Evolutionary conservation across 1,284 basidiomycete genomes (phyloP).

Genomic region (Hemileia vastatrix): DNA sequence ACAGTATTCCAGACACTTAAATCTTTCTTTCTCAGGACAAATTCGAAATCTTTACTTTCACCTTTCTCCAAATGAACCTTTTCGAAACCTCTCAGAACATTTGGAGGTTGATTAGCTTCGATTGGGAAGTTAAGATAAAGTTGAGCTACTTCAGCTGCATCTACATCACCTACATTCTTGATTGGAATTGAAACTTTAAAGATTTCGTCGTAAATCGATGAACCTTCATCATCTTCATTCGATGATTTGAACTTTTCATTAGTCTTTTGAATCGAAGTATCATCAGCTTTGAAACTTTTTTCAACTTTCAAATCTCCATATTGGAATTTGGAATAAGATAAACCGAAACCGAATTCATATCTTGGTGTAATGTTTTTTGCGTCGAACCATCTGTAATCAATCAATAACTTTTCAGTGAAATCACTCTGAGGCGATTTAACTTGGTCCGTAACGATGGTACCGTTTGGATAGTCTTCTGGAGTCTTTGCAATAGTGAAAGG

Average conservation of each 20-base stretch:
- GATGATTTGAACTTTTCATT: slow-evolving; percentile 46
- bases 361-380: slow-evolving; percentile 54
- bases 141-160: slow-evolving; percentile 48
- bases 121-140: slow-evolving; percentile 30
- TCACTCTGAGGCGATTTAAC: slow-evolving; percentile 49
- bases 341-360: slow-evolving; percentile 69
- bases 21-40: slow-evolving; percentile 28
- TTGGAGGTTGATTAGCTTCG: slow-evolving; percentile 20
- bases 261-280: slow-evolving; percentile 44
- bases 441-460: slow-evolving; percentile 41
- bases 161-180: slow-evolving; percentile 46
- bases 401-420: slow-evolving; percentile 59
- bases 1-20: slow-evolving; percentile 25
- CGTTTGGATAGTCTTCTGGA: slow-evolving; percentile 54
- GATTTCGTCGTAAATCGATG: slow-evolving; percentile 27
- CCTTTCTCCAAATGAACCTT: slow-evolving; percentile 26
- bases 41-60: slow-evolving; percentile 26
- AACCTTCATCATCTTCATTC: no score
- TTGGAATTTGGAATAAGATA: slow-evolving; percentile 67
- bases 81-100: slow-evolving; percentile 30
- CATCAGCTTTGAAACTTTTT: slow-evolving; percentile 33
- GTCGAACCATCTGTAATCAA: slow-evolving; percentile 72
- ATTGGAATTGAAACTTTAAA: slow-evolving; percentile 44
- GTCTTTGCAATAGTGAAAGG: slow-evolving; percentile 55
- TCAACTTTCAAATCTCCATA: slow-evolving; percentile 37